A percentile compares a stretch with the other conserved stretches of the same genome.
Conservation (phyloP, 768 basidiomycete genomes). For the Multifurca ochricompacta region DNA sequence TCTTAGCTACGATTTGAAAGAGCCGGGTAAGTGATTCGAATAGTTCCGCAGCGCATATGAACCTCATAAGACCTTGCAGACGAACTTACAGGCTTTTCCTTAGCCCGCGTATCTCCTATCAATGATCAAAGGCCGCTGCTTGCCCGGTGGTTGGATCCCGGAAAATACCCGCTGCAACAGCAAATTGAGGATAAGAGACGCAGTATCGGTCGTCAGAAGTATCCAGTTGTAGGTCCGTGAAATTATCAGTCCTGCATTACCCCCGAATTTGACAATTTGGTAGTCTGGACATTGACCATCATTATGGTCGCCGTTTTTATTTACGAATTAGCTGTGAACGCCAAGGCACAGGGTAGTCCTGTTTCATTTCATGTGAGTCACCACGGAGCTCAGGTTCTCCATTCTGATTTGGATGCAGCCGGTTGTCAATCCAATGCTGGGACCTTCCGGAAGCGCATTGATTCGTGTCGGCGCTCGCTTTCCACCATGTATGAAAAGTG, state of each 20-base stretch:
- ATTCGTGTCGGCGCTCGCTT: constrained; percentile 89
- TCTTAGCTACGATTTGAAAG: constrained; percentile 6
- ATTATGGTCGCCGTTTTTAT: constrained; percentile 72
- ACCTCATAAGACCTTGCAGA: neutral
- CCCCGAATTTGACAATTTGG: constrained; percentile 17
- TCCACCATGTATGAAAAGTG: constrained; percentile 83
- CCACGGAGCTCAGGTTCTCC: neutral
- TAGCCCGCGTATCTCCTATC: neutral
- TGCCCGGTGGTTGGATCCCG: constrained; percentile 6
- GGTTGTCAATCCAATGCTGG: constrained; percentile 82
- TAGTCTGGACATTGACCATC: constrained; percentile 57
- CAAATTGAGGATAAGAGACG: constrained; percentile 83
- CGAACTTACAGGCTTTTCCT: neutral
- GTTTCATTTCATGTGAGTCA: constrained; percentile 71
- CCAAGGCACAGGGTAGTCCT: constrained; percentile 67
- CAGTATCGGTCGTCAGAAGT: constrained; percentile 73
- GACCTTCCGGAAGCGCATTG: constrained; percentile 76
- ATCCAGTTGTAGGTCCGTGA: constrained; percentile 66
- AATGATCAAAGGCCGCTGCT: neutral
- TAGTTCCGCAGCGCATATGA: neutral
- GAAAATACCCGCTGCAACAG: constrained; percentile 57
- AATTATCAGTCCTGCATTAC: neutral
- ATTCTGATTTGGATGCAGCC: constrained; percentile 39
- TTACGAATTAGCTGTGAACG: constrained; percentile 77
- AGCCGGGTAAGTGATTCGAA: constrained; percentile 2